phyloP scores from a whole-genome alignment of 805 yeast genomes.

The Gaillardinia entomophila region DNA sequence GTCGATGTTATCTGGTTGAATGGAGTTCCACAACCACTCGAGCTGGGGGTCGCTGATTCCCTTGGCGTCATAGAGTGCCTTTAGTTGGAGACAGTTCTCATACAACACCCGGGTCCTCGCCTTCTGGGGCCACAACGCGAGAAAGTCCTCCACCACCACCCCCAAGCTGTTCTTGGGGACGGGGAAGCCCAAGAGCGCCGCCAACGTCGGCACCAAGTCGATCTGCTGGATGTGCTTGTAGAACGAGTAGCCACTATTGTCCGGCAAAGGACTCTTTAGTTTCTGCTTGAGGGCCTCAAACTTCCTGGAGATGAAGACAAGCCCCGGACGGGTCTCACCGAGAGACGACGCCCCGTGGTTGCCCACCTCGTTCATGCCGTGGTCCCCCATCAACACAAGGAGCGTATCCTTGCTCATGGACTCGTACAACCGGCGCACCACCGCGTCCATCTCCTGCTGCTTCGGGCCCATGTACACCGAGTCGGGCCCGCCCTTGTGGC shows the following conservation, averaged over 20 bases:
- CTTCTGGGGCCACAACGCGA: constrained; percentile 43
- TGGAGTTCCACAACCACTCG: constrained; percentile 1
- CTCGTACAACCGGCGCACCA: constrained; percentile 48
- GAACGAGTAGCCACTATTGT: constrained; percentile 45
- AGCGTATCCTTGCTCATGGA: constrained; percentile 41
- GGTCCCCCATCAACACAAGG: constrained; percentile 82
- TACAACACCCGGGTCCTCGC: constrained; percentile 31
- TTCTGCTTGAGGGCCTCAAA: constrained; percentile 26
- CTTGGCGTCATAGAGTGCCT: constrained; percentile 40
- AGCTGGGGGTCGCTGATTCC: constrained; percentile 12
- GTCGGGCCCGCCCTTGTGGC: constrained; percentile 91
- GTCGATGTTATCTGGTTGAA: constrained; percentile 7
- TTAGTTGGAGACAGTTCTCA: constrained; percentile 57
- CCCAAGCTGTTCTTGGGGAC: constrained; percentile 76
- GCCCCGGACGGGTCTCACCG: constrained; percentile 88
- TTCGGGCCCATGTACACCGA: constrained; percentile 77
- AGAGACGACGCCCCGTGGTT: constrained; percentile 94
- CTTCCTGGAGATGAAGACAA: constrained; percentile 62
- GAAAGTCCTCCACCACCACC: constrained; percentile 51
- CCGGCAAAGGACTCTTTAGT: constrained; percentile 30
- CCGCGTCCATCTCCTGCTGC: constrained; percentile 78
- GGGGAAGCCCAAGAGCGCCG: constrained; percentile 56
- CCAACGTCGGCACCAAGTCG: constrained; percentile 67
- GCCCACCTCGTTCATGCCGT: constrained; percentile 94
- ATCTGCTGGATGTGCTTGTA: constrained; percentile 54